Base-by-base conservation (phyloP, 306 rosid genomes). In the Inga oerstediana region DNA sequence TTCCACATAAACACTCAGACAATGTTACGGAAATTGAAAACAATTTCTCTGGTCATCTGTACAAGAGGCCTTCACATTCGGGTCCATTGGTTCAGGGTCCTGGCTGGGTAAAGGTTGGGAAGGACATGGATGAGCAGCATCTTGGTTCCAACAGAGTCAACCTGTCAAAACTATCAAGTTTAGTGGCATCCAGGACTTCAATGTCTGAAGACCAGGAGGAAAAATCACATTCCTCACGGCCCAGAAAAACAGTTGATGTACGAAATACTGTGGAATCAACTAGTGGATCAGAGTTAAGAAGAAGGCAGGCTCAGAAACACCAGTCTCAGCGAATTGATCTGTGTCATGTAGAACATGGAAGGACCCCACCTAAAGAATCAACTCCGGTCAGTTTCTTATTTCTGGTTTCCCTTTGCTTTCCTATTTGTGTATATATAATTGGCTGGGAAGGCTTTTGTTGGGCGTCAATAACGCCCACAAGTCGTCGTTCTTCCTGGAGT, bases 61-160 rank as follows among this genome's bases (percentile, higher is more conserved):
- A 56, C 61, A 85, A 79, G 80, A 86, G 87, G 85, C 81, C 86
- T 86, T 91, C 94, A 67, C 88, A 84, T 74, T 95, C 99, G 16
- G 99, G 99, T 46, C 95, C 93, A 54, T 81, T 93, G 74, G 80
- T 85, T 87, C 91, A 84, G 48, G 88, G 82, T 39, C 83, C 86
- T 49, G 89, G 78, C 85, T 79, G 85, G 88, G 76, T 82, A 52
- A 91, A 85, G 80, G 76, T 81, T 67, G 88, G 87, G 49, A 91
- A 73, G 79, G 92, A 91, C 80, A 76, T 72, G 70, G 80, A 79
- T 85, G 90, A 85, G 81, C 79, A 24, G 66, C 75, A 69, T 56
- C 61, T 59, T 76, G 56, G 58, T 72, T 78, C 93, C 49, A 86
- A 74, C 74, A 81, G 85, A 84, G 79, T 82, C 78, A 86, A 87